Percentiles rank a stretch among this genome's conserved stretches.
These are phyloP conservation scores for Mortierella sp. DNA, from an alignment of 371 early-diverging fungal genomes.

Conservation along the genomic window DNA sequence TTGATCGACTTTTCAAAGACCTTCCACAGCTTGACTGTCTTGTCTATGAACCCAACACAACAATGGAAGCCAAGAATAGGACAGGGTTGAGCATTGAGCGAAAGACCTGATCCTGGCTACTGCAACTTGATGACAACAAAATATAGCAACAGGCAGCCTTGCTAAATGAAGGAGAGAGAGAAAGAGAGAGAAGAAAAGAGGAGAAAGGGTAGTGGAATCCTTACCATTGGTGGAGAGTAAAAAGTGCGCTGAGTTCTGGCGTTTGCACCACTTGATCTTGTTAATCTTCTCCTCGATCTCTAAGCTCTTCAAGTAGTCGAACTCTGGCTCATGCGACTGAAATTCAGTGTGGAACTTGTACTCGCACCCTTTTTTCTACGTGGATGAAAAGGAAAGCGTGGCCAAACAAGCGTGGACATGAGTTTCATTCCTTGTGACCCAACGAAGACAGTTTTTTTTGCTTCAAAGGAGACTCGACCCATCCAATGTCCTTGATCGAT, in stretches of 20 bases:
- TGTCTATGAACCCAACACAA: conserved; percentile 67
- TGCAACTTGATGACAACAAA: background rate
- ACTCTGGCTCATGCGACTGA: conserved; percentile 98
- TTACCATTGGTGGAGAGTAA: conserved; percentile 94
- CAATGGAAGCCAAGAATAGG: background rate
- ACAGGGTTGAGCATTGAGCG: background rate
- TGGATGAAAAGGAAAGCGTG: background rate
- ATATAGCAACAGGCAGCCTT: background rate
- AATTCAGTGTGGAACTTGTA: conserved; percentile 98
- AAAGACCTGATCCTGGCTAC: background rate
- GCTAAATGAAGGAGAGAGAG: no score
- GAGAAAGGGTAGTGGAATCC: background rate
- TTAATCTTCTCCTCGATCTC: conserved; percentile 99
- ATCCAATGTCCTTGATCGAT: conserved; percentile 2
- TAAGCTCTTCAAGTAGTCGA: conserved; percentile 98
- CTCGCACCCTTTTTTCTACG: conserved; percentile 95
- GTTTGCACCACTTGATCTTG: conserved; percentile 95
- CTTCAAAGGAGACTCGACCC: background rate
- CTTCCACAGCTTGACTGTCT: conserved; percentile 98
- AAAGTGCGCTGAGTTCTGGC: conserved; percentile 93
- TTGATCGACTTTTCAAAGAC: conserved; percentile 94
- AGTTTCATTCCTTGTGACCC: background rate
- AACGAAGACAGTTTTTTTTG: no score
- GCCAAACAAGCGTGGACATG: background rate
- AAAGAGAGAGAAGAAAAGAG: no score